phyloP scores from a whole-genome alignment of 768 basidiomycete species.

The Termitomyces sp. region DNA sequence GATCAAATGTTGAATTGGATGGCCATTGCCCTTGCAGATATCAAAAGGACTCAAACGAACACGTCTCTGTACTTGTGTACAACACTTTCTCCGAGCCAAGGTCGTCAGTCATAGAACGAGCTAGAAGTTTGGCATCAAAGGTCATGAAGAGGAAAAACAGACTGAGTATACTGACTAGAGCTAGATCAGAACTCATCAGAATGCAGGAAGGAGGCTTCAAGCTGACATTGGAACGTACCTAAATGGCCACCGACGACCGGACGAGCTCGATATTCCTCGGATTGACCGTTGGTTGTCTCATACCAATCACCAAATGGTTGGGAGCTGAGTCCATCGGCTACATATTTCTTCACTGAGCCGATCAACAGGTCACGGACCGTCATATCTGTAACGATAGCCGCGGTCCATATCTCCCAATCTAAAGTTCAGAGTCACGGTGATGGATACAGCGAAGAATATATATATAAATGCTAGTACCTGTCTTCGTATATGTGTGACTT shows the following conservation, averaged over 20 bases:
- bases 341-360: no score
- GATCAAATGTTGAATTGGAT: no score
- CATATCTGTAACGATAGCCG: no score
- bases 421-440: constrained; percentile 9
- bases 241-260: constrained; percentile 57
- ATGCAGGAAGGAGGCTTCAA: neutral
- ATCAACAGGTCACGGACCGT: no score
- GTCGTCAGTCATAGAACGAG: neutral
- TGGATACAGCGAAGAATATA: no score
- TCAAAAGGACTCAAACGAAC: no score
- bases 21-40: no score
- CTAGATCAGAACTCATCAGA: neutral
- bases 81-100: no score
- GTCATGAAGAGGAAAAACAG: neutral
- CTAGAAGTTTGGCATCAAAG: neutral
- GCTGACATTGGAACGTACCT: constrained; percentile 22
- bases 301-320: no score
- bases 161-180: constrained; percentile 4
- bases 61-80: no score
- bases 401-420: no score
- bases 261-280: constrained; percentile 47
- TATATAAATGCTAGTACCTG: constrained; percentile 23
- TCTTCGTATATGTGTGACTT: constrained; percentile 55
- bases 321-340: no score
- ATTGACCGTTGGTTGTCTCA: constrained; percentile 2